Percentiles rank a stretch among this genome's conserved stretches.
Evolutionary conservation across 2,329 filamentous ascomycete genomes (phyloP).

Genomic region (Tolypocladium guangdongense): DNA sequence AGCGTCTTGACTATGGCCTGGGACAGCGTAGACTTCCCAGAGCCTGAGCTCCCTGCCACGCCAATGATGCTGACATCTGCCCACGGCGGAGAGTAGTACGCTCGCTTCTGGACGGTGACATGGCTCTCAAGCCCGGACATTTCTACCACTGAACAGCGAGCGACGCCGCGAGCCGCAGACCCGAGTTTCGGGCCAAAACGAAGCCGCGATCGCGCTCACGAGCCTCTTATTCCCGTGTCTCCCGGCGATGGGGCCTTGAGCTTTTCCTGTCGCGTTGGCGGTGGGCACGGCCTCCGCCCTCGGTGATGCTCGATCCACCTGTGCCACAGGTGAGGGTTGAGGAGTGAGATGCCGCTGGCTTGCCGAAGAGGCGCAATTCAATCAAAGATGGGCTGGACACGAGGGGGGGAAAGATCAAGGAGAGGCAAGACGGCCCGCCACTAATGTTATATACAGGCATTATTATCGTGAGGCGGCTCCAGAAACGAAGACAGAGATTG

Average conservation of each 20-base stretch:
- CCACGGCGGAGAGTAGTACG: constrained; percentile 90
- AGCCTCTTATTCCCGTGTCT: background rate
- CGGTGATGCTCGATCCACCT: background rate
- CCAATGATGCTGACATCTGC: constrained; percentile 93
- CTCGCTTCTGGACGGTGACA: constrained; percentile 43
- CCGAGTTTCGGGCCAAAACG: background rate
- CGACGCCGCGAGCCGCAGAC: background rate
- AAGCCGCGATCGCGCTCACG: background rate
- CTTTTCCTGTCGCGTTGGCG: background rate
- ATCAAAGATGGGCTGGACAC: background rate
- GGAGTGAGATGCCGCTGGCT: background rate
- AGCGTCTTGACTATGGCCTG: constrained; percentile 82
- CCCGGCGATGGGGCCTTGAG: background rate
- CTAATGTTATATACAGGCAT: background rate
- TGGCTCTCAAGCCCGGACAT: constrained; percentile 27
- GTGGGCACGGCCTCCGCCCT: background rate
- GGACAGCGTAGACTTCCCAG: constrained; percentile 85
- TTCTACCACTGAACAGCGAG: constrained; percentile 1
- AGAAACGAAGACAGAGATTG: background rate
- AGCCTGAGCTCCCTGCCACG: constrained; percentile 89
- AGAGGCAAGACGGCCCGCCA: background rate
- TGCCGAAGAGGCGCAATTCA: background rate
- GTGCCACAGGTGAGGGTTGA: background rate
- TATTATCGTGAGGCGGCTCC: background rate
- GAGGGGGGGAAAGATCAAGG: background rate